Base-by-base conservation (phyloP, 768 basidiomycete species). In the Xanthoconium stramineum region DNA sequence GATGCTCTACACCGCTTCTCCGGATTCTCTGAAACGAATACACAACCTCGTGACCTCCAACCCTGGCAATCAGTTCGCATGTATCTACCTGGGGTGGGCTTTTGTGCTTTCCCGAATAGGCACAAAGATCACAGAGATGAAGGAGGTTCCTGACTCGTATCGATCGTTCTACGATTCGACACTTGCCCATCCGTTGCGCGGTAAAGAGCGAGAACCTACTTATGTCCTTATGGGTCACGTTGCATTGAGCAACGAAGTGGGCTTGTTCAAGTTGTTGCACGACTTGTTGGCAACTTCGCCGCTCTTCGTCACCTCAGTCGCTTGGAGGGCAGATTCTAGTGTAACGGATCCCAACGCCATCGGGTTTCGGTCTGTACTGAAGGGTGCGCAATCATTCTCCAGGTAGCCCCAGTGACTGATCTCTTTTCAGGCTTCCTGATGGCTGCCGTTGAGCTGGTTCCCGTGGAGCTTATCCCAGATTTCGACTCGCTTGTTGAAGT, bases 71-170 rank as follows among this genome's bases (percentile, higher is more conserved):
- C 86, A 89, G 59, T 84, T 85, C 63, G 78, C 83, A 0, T 85
- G 86, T 60, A 79, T 86, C 5, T 88, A 89, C 62, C 75, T 94
- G 7, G 86, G 85, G 0, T 98, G 95, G 95, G 79, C 93, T 0
- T 91, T 86, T 65, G 82, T 94, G 1, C 80, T 96, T 5, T 86
- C 85, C 12, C 80, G 84, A 33, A 66, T 90, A n/a, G 68, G 76
- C 19, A 66, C 74, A 13, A 75, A 78, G 50, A 81, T 78, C 1
- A 52, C 62, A n/a, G 71, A 80, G 47, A 61, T 76, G 64, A 76
- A 79, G 60, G 78, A 82, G 56, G 69, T 86, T 35, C 84, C 85
- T 19, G 69, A 77, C 15, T 65, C 80, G 14, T 88, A 85, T 69
- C 75, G 73, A 30, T 56, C 73, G 3, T 83, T 90, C 69, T 77